phyloP scores from a whole-genome alignment of 1,284 basidiomycete genomes.

The Cerrena zonata region DNA sequence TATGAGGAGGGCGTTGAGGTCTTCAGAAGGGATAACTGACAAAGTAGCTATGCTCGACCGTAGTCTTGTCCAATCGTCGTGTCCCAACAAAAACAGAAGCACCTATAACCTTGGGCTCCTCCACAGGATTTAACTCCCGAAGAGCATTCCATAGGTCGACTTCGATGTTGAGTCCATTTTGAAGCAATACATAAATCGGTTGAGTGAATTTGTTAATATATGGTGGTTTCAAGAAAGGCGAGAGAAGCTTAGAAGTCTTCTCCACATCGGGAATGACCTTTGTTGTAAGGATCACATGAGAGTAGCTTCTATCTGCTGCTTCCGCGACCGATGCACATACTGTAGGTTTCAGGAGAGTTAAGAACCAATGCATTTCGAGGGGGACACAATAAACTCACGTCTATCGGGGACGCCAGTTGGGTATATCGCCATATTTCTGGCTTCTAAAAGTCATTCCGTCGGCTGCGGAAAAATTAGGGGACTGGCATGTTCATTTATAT shows the following conservation, averaged over 20 bases:
- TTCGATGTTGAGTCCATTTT: conserved; percentile 77
- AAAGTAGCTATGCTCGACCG: conserved; percentile 47
- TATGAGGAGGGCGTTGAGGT: not conserved
- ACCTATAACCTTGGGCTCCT: conserved; percentile 48
- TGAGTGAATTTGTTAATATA: conserved; percentile 45
- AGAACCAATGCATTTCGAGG: conserved; percentile 6
- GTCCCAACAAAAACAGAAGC: conserved; percentile 51
- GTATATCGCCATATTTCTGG: conserved; percentile 52
- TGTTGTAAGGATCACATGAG: conserved; percentile 64
- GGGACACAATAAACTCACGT: conserved; percentile 40
- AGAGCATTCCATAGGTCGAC: conserved; percentile 55
- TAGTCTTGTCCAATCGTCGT: conserved; percentile 41
- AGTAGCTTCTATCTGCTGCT: conserved; percentile 57
- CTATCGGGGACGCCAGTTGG: conserved; percentile 60
- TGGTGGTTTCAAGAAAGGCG: conserved; percentile 48
- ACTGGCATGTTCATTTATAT: too few relatives aligned
- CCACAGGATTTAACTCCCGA: conserved; percentile 31
- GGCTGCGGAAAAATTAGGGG: conserved; percentile 22
- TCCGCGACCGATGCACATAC: conserved; percentile 56
- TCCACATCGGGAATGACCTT: conserved; percentile 70
- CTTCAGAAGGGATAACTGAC: conserved; percentile 31
- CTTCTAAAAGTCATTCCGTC: conserved; percentile 55
- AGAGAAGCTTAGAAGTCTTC: conserved; percentile 52
- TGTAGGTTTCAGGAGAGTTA: conserved; percentile 20
- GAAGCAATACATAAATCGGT: conserved; percentile 63